These are phyloP conservation scores for Sisymbrium altissimum DNA, from an alignment of 345 rosid genomes.

Conservation along the genomic window DNA sequence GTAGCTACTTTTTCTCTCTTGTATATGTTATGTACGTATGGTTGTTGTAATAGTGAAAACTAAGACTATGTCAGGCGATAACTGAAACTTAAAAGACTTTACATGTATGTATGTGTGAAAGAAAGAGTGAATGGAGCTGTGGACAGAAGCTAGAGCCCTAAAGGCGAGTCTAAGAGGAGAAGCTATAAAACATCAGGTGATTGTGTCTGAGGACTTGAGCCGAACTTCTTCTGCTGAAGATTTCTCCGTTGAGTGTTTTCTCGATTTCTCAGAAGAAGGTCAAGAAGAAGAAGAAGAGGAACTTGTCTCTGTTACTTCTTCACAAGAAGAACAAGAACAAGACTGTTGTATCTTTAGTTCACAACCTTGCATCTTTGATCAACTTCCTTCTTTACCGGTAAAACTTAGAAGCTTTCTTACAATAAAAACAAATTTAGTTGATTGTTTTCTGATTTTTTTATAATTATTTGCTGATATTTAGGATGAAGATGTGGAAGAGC, in stretches of 20 bases:
- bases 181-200: slow-evolving; percentile 34
- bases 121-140: slow-evolving; percentile 43
- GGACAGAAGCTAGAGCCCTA: slow-evolving; percentile 61
- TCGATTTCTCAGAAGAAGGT: slow-evolving; percentile 54
- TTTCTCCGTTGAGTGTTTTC: slow-evolving; percentile 67
- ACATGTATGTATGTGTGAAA: slow-evolving; percentile 12
- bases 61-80: slow-evolving; percentile 8
- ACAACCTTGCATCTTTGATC: slow-evolving; percentile 29
- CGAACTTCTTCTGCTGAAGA: slow-evolving; percentile 42
- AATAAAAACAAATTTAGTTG: neutral
- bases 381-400: slow-evolving; percentile 35
- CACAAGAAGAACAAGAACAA: slow-evolving; percentile 41
- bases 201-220: slow-evolving; percentile 36
- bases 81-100: slow-evolving; percentile 10
- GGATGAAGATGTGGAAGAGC: slow-evolving; percentile 88
- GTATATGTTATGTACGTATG: slow-evolving; percentile 6
- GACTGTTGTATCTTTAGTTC: slow-evolving; percentile 14
- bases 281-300: slow-evolving; percentile 44
- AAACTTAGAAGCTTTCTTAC: neutral
- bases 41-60: slow-evolving; percentile 20
- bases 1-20: neutral
- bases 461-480: slow-evolving; percentile 2
- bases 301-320: slow-evolving; percentile 42
- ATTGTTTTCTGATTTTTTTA: neutral
- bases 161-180: slow-evolving; percentile 57